phyloP scores from a whole-genome alignment of 2,329 filamentous ascomycete species.

The Colletotrichum sp. region DNA sequence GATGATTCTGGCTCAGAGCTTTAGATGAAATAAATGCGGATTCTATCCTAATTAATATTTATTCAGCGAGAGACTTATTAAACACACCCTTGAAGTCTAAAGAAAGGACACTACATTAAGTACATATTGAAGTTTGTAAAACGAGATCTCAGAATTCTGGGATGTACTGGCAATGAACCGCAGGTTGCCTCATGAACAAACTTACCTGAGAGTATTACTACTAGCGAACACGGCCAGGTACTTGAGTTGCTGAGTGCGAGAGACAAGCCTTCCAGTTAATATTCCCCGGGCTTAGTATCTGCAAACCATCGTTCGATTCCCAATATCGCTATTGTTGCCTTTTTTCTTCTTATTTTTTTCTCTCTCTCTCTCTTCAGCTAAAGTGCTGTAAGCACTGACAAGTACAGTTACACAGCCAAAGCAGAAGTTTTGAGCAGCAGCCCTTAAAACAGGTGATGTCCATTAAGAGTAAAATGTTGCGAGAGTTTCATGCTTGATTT shows the following conservation, averaged over 20 bases:
- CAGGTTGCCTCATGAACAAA: not conserved
- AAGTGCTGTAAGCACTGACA: not conserved
- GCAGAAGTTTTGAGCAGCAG: not conserved
- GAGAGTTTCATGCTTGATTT: not conserved
- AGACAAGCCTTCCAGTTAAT: not conserved
- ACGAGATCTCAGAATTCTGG: not conserved
- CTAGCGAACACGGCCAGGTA: not conserved
- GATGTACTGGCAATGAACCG: not conserved
- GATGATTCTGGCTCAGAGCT: not conserved
- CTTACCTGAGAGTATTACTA: not conserved
- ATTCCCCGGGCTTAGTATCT: not conserved
- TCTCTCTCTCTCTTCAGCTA: not conserved
- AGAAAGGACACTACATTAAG: not conserved
- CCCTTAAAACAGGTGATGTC: not conserved
- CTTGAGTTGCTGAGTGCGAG: not conserved
- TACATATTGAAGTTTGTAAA: not conserved
- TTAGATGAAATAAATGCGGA: not conserved
- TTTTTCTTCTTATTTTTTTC: too few species aligned
- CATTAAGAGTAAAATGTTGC: not conserved
- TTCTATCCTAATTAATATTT: not conserved
- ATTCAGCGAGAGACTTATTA: not conserved
- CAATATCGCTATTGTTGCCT: not conserved
- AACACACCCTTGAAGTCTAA: not conserved
- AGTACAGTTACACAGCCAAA: not conserved
- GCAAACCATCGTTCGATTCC: not conserved